phyloP scores from a whole-genome alignment of 306 rosid genomes.

The Cucumis melo region DNA sequence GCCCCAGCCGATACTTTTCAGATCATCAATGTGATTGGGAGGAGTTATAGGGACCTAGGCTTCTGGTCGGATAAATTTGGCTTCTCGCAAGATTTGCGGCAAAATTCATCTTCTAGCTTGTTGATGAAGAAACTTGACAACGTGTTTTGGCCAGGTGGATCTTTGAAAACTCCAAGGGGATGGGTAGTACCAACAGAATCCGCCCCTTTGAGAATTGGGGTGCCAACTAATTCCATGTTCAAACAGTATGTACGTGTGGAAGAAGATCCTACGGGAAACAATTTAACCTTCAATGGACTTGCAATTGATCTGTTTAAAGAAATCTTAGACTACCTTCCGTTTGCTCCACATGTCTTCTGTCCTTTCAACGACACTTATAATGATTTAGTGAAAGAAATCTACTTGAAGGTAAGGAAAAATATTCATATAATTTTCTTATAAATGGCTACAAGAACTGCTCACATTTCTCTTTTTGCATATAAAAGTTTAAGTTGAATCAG shows the following conservation, averaged over 20 bases:
- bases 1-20: constrained; percentile 11
- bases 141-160: constrained; percentile 36
- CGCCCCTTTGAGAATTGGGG: constrained; percentile 23
- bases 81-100: constrained; percentile 12
- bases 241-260: constrained; percentile 14
- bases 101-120: neutral
- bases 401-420: neutral
- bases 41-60: constrained; percentile 27
- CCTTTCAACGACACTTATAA: constrained; percentile 27
- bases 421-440: neutral
- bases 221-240: constrained; percentile 15
- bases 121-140: constrained; percentile 23
- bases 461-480: neutral
- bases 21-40: constrained; percentile 34
- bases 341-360: constrained; percentile 6
- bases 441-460: neutral
- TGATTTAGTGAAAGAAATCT: constrained; percentile 23
- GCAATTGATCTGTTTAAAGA: constrained; percentile 22
- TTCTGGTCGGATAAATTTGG: constrained; percentile 32
- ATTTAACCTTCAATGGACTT: constrained; percentile 12
- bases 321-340: constrained; percentile 14
- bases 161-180: constrained; percentile 25
- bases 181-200: constrained; percentile 12
- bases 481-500: neutral
- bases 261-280: constrained; percentile 1